Evolutionary conservation across 441 rosid genomes (phyloP), one percentile per base, ranked within the genome.

Genomic region (Mallotus repandus): DNA sequence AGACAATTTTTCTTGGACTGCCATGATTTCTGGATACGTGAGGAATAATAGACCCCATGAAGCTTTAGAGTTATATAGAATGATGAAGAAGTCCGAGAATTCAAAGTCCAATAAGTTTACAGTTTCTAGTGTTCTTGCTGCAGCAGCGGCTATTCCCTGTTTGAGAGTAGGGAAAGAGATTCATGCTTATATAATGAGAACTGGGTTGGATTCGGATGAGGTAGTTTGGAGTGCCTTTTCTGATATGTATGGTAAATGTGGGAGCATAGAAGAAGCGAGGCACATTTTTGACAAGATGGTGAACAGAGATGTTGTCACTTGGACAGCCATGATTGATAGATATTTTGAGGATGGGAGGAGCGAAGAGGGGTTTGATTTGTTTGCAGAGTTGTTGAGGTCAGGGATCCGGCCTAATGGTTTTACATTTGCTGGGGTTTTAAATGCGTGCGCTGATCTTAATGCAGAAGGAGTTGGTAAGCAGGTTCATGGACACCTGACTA

Each of bases 251-350:
- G 85, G 81, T 3, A 84, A 84, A 79, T 81, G 86, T 74, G 86
- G 89, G 69, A 82, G 82, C 69, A 59, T 79, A 69, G 79, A 80
- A 29, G 80, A 77, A 41, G 81, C 83, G n/a, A 72, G 83, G 43
- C 46, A 60, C 59, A 81, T 86, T 68, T 84, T 79, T 38, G 79
- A 86, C 45, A 68, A 48, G 61, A 86, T 80, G 82, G 64, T n/a
- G n/a, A 35, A 43, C 63, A 86, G 76, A 84, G 83, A 84, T 75
- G 78, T 75, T 53, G 86, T 84, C 22, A 74, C 86, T 43, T 86
- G 87, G 89, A 84, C 84, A 50, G 79, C 84, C 9, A 86, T 86
- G 86, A 84, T 84, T 16, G 82, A 82, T 70, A 77, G 86, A 52
- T 82, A 77, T 70, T 81, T 82, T 9, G 82, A 73, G 75, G 79